Evolutionary conservation across 106 monocot species (phyloP).

Genomic region (Ottelia alismoides): DNA sequence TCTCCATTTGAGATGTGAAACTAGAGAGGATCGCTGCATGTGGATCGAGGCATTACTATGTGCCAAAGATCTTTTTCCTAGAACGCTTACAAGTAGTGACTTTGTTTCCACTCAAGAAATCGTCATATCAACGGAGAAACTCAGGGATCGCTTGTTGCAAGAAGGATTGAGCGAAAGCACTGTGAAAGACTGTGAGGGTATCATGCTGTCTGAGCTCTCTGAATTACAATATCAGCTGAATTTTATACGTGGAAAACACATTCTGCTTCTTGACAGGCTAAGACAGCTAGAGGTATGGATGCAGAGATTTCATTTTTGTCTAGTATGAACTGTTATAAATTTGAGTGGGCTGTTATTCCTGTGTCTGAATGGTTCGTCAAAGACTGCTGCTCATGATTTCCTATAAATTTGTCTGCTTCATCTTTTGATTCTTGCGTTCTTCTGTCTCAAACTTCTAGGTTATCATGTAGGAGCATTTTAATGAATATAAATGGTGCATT

Average conservation of each 20-base stretch:
- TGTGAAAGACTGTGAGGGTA: slow-evolving; percentile 76
- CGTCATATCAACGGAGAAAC: slow-evolving; percentile 67
- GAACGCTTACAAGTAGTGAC: slow-evolving; percentile 51
- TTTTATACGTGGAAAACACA: slow-evolving; percentile 61
- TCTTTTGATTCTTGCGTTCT: too few relatives aligned
- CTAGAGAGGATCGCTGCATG: slow-evolving; percentile 61
- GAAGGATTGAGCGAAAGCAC: slow-evolving; percentile 53
- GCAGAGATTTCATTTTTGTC: too few relatives aligned
- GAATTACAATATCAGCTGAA: slow-evolving; percentile 58
- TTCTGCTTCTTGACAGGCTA: slow-evolving; percentile 65
- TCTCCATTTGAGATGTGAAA: slow-evolving; percentile 78
- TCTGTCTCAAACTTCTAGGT: too few relatives aligned
- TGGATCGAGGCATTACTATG: slow-evolving; percentile 77
- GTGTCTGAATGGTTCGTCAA: too few relatives aligned
- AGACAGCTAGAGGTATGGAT: slow-evolving; percentile 79
- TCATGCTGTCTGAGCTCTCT: slow-evolving; percentile 60
- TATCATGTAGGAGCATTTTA: too few relatives aligned
- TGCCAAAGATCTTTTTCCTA: slow-evolving; percentile 74
- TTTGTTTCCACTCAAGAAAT: slow-evolving; percentile 35
- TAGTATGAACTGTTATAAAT: too few relatives aligned
- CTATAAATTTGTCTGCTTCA: too few relatives aligned
- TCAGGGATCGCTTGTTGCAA: slow-evolving; percentile 51
- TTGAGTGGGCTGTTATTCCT: too few relatives aligned
- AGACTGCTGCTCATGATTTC: too few relatives aligned
- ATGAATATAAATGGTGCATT: too few relatives aligned